Evolutionary conservation across 176 grass and related monocot species (phyloP).

Genomic region (Calamus simplicifolius): DNA sequence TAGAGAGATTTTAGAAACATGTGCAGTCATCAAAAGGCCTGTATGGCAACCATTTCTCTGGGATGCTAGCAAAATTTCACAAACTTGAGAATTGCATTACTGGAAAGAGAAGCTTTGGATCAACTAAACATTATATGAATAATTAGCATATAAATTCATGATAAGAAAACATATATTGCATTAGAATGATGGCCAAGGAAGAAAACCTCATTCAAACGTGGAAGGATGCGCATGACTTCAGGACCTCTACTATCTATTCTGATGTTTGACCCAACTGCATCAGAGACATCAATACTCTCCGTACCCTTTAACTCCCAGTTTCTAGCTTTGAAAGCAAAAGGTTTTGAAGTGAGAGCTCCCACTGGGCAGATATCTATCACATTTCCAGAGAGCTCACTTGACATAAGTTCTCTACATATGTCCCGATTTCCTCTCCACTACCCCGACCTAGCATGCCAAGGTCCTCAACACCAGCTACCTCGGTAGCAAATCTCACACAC

Average conservation of each 20-base stretch:
- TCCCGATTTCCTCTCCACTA: conserved; percentile 99
- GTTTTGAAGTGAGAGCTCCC: conserved; percentile 96
- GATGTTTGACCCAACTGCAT: conserved; percentile 97
- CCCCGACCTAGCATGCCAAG: conserved; percentile 93
- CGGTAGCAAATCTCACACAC: conserved; percentile 90
- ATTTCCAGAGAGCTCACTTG: conserved; percentile 96
- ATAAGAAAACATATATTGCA: neutral
- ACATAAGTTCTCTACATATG: conserved; percentile 97
- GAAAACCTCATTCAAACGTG: conserved; percentile 87
- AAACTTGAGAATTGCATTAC: too few species aligned
- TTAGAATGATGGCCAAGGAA: conserved; percentile 4
- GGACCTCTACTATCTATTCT: conserved; percentile 92
- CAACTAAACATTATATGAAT: neutral
- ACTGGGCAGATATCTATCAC: conserved; percentile 99
- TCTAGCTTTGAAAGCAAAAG: conserved; percentile 97
- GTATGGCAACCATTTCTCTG: too few species aligned
- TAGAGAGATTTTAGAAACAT: too few species aligned
- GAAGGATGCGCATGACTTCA: conserved; percentile 94
- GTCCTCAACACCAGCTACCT: conserved; percentile 95
- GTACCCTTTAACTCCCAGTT: conserved; percentile 96
- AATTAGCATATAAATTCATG: neutral
- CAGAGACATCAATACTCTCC: conserved; percentile 92
- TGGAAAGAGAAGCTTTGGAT: too few species aligned
- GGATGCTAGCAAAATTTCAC: too few species aligned
- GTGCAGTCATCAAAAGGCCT: too few species aligned